Evolutionary conservation across 1,284 basidiomycete species (phyloP).

Genomic region (Tylopilus microsporus): DNA sequence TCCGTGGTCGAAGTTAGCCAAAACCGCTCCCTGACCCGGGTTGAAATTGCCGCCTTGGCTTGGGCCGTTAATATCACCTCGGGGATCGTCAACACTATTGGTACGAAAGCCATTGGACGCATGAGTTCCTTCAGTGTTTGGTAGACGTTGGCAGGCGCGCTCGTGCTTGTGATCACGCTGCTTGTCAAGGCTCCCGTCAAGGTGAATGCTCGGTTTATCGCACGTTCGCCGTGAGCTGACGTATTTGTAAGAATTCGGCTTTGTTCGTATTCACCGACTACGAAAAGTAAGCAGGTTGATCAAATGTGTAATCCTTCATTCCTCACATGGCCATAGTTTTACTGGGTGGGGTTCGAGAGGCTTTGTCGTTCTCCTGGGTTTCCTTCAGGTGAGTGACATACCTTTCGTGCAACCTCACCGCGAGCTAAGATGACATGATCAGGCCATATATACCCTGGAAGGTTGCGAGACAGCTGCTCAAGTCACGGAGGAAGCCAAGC

Average conservation of each 20-base stretch:
- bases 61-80: conserved; percentile 57
- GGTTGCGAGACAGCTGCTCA: conserved; percentile 63
- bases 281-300: conserved; percentile 41
- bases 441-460: conserved; percentile 60
- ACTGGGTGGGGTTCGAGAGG: conserved; percentile 53
- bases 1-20: conserved; percentile 51
- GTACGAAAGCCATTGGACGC: conserved; percentile 53
- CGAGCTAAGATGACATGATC: not conserved
- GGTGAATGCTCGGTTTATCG: conserved; percentile 28
- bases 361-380: conserved; percentile 57
- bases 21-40: conserved; percentile 41
- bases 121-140: conserved; percentile 57
- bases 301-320: not conserved
- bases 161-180: conserved; percentile 52
- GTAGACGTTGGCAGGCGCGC: conserved; percentile 61
- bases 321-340: conserved; percentile 36
- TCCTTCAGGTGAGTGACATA: conserved; percentile 42
- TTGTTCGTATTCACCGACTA: conserved; percentile 56
- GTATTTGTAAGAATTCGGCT: conserved; percentile 43
- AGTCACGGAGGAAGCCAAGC: conserved; percentile 56
- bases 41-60: conserved; percentile 52
- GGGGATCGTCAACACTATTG: conserved; percentile 51
- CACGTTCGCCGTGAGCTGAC: not conserved
- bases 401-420: not conserved
- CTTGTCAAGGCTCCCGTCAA: conserved; percentile 53